Conservation (phyloP, 2,329 filamentous ascomycete species). For the Xylaria polymorpha region DNA sequence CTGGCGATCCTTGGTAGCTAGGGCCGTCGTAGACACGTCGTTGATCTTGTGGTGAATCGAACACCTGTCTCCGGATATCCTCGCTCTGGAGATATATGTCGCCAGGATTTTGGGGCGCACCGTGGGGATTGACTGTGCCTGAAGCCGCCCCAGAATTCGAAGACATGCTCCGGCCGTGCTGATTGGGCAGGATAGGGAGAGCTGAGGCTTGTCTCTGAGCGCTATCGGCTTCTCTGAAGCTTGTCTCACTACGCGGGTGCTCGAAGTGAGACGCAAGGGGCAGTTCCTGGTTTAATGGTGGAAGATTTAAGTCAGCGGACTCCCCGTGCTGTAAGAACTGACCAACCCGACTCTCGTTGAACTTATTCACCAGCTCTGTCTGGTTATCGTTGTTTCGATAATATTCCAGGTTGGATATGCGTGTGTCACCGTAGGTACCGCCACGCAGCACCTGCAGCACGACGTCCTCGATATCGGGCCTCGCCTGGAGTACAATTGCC, state of each 20-base stretch:
- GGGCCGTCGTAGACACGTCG: conserved; percentile 35
- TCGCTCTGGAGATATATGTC: conserved; percentile 52
- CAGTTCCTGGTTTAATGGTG: conserved; percentile 43
- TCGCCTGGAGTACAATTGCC: conserved; percentile 50
- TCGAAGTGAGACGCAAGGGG: conserved; percentile 38
- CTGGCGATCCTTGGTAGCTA: conserved; percentile 36
- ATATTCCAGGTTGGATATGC: conserved; percentile 49
- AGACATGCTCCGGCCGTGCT: conserved; percentile 40
- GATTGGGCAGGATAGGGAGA: conserved; percentile 30
- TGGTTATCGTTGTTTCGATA: conserved; percentile 52
- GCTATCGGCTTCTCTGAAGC: conserved; percentile 36
- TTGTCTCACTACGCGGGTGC: conserved; percentile 30
- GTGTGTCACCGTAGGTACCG: conserved; percentile 48
- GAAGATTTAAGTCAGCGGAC: conserved; percentile 46
- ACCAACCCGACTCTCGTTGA: conserved; percentile 51
- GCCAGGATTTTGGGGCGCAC: conserved; percentile 50
- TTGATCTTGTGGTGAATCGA: conserved; percentile 39
- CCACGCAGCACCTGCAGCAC: conserved; percentile 48
- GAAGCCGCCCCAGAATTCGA: conserved; percentile 39
- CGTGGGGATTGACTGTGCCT: conserved; percentile 47
- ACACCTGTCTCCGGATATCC: conserved; percentile 47
- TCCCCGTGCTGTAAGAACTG: conserved; percentile 49
- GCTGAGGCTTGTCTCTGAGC: conserved; percentile 34
- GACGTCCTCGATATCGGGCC: conserved; percentile 50
- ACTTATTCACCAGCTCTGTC: conserved; percentile 49